Percentiles rank a stretch among this genome's conserved stretches.
phyloP scores from a whole-genome alignment of 768 basidiomycete genomes.

The Tylopilus plumbeoviolaceoides region DNA sequence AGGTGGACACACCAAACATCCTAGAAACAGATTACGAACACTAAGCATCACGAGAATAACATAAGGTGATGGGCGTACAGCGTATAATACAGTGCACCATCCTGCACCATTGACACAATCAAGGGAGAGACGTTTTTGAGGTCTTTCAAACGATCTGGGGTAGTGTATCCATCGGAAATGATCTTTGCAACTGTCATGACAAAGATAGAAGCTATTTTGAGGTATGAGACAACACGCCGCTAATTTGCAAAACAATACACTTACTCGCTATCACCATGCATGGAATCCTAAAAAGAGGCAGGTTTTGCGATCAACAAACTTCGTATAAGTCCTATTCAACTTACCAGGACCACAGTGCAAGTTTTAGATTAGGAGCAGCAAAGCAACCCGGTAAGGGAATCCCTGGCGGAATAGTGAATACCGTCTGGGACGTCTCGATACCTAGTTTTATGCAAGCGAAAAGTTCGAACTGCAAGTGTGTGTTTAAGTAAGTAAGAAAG shows the following conservation, averaged over 20 bases:
- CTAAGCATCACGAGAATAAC: neutral
- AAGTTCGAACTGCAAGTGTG: slow-evolving; percentile 2
- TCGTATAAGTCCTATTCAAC: neutral
- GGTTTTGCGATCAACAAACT: neutral
- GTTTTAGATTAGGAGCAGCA: neutral
- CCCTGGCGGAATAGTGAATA: neutral
- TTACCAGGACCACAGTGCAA: neutral
- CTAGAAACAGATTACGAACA: neutral
- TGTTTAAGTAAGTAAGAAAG: neutral
- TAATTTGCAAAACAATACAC: neutral
- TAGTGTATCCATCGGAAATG: neutral
- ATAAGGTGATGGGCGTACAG: neutral
- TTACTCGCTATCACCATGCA: slow-evolving; percentile 8
- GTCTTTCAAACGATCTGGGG: neutral
- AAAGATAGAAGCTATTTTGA: slow-evolving; percentile 1
- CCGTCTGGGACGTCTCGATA: neutral
- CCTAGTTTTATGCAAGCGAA: neutral
- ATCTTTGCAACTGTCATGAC: slow-evolving; percentile 1
- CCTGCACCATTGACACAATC: slow-evolving; percentile 2
- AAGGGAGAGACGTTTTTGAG: neutral
- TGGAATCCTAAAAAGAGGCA: neutral
- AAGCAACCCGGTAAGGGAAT: neutral
- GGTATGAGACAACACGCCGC: neutral
- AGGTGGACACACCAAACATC: neutral
- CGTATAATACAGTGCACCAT: slow-evolving; percentile 2